Base-by-base conservation (phyloP, 805 yeast genomes). In the Jamesozyma piceae region DNA sequence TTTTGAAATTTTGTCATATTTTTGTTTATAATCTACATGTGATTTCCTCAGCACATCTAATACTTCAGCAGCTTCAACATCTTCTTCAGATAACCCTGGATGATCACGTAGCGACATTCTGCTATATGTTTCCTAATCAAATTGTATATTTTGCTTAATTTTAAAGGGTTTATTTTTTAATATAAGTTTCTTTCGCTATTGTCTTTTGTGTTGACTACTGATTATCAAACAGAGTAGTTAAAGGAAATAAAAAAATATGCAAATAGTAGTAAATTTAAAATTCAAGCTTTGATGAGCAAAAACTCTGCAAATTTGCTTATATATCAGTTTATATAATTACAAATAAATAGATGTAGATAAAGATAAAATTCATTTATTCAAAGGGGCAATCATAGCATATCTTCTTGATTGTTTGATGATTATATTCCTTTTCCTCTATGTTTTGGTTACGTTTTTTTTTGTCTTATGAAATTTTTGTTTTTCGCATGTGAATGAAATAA, bases 61-160 rank as follows among this genome's bases (percentile, higher is more conserved):
- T 17, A 51, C 52, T 41, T 53, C 54, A 19, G 60, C 60, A 31
- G 58, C 60, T 28, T 50, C 44, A 17, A 55, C 55, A 36, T 55
- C 60, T 39, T 52, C 58, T 30, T 50, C 55, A 3, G 60, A 55
- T 26, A 52, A 39, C 22, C 45, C 43, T 13, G 42, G 44, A 42
- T 39, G 44, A n/a, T 38, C 36, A n/a, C 27, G 15, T 33, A 43
- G 30, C 15, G 35, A 33, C 42, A 41, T 41, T n/a, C n/a, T 17
- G 5, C 13, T 28, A 10, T 13, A 28, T 26, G 11, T 11, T 26
- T 26, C 10, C 6, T 8, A 14, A 8, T 33, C 10, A 8, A 33
- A 19, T 10, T 20, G 36, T 33, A 4, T 18, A 26, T 28, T 28
- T 28, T 5, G 11, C n/a, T 28, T n/a, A n/a, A n/a, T n/a, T n/a